phyloP scores from a whole-genome alignment of 225 moss, liverwort and hornwort genomes.

The Thuidium tamariscinum region DNA sequence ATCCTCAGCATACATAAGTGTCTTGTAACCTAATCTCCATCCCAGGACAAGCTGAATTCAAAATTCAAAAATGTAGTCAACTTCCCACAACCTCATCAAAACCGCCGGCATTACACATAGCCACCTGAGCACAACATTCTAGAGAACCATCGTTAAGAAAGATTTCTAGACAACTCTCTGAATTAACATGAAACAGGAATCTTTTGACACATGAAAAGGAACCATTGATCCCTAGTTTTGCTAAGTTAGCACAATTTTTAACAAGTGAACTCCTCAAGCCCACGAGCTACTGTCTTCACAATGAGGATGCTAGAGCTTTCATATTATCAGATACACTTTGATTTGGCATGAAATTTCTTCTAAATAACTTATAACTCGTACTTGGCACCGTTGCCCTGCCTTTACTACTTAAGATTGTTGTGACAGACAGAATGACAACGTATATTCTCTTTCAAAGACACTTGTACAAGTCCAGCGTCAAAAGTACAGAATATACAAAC shows the following conservation, averaged over 20 bases:
- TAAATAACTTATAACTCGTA: neutral
- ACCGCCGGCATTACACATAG: neutral
- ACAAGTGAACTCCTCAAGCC: neutral
- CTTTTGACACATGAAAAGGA: neutral
- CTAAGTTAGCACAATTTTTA: neutral
- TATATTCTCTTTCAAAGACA: neutral
- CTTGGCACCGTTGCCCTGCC: neutral
- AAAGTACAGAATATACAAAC: neutral
- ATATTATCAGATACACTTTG: neutral
- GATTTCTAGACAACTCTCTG: neutral
- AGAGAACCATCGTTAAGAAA: neutral
- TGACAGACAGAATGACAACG: neutral
- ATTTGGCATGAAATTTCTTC: neutral
- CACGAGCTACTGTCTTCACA: neutral
- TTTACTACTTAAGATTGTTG: neutral
- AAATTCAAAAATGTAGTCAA: neutral
- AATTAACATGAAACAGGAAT: neutral
- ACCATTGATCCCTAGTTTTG: neutral
- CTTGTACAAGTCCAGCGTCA: neutral
- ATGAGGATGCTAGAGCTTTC: neutral
- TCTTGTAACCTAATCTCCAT: slow-evolving; percentile 64
- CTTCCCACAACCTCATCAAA: neutral
- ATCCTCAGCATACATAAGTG: slow-evolving; percentile 74
- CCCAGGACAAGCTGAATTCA: slow-evolving; percentile 50
- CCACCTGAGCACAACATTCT: neutral